phyloP scores from a whole-genome alignment of 2,329 filamentous ascomycete species.

The Fusarium sulawesiense region DNA sequence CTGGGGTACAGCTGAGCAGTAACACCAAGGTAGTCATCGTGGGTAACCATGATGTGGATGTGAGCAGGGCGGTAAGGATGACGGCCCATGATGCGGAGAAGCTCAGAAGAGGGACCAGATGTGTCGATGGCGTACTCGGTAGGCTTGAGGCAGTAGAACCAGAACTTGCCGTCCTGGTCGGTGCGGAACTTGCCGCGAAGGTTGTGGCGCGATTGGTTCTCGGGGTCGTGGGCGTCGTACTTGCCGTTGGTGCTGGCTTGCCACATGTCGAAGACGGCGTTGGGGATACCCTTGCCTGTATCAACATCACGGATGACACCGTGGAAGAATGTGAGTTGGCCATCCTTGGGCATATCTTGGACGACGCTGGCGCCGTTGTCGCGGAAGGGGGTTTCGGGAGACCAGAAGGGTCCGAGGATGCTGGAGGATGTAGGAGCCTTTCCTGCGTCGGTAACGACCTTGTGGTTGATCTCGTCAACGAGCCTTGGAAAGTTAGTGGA shows the following conservation, averaged over 20 bases:
- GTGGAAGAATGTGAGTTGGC: conserved; percentile 74
- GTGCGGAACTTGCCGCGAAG: conserved; percentile 80
- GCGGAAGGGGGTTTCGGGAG: conserved; percentile 78
- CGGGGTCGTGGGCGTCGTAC: conserved; percentile 81
- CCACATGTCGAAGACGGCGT: conserved; percentile 82
- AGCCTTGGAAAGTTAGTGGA: conserved; percentile 12
- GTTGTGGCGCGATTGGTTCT: conserved; percentile 78
- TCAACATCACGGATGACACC: conserved; percentile 73
- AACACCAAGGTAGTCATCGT: conserved; percentile 74
- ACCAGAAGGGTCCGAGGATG: conserved; percentile 84
- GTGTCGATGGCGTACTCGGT: conserved; percentile 78
- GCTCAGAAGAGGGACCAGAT: conserved; percentile 62
- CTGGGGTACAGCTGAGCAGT: conserved; percentile 83
- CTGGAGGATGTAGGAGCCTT: conserved; percentile 77
- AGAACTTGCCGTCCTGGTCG: conserved; percentile 75
- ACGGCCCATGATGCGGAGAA: conserved; percentile 60
- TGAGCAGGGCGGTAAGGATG: conserved; percentile 63
- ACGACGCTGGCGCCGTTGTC: conserved; percentile 74
- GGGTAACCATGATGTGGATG: conserved; percentile 66
- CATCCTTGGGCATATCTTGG: conserved; percentile 68
- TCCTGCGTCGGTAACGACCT: conserved; percentile 69
- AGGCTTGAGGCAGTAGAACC: conserved; percentile 80
- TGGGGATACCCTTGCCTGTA: conserved; percentile 73
- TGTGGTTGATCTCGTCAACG: conserved; percentile 69
- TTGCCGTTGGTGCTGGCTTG: conserved; percentile 80